Evolutionary conservation across 768 basidiomycete genomes (phyloP), one percentile per base, ranked within the genome.

Genomic region (Phylloporus scabripes): DNA sequence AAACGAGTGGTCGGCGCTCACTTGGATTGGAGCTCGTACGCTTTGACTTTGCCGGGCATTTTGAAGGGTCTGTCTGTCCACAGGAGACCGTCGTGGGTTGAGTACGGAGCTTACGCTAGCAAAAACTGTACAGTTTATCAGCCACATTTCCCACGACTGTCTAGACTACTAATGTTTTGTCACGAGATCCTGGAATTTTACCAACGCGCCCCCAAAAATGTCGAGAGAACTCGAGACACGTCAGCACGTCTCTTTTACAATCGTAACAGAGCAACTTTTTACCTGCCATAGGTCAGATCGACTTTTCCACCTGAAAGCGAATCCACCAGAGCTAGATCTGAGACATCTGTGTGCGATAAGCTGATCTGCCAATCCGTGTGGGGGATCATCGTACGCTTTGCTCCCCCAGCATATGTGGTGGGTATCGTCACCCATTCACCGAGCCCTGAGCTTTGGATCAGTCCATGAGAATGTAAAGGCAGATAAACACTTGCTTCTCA

Each of bases 371-470:
- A 8, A 39, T n/a, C 17, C 5, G 15, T n/a, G 34, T 31, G 3
- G 28, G 37, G 39, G 39, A 32, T 46, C 7, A 18, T 54, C 58
- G 33, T 62, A 90, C 94, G 82, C 73, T 83, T 89, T 2, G 96
- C 96, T 10, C 96, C 96, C 2, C 96, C 96, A 0, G 96, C 96
- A 64, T 99, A 99, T 9, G 96, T 98, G 0, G 91, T 90, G 1
- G 93, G 92, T 54, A 98, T 87, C 1, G 68, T 76, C 12, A 84
- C 86, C 95, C 94, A 98, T 71, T 93, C 77, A 0, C 93, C 94
- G 1, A 98, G 79, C 49, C 77, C 93, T 97, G 33, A 20, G 41
- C 24, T 46, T 26, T 17, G 23, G 9, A 56, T 62, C 33, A 65
- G 49, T 38, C n/a, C 40, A 29, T 20, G 39, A 20, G 26, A 17